Conservation (phyloP, 2,329 filamentous ascomycete genomes). For the Arthroderma sp. region DNA sequence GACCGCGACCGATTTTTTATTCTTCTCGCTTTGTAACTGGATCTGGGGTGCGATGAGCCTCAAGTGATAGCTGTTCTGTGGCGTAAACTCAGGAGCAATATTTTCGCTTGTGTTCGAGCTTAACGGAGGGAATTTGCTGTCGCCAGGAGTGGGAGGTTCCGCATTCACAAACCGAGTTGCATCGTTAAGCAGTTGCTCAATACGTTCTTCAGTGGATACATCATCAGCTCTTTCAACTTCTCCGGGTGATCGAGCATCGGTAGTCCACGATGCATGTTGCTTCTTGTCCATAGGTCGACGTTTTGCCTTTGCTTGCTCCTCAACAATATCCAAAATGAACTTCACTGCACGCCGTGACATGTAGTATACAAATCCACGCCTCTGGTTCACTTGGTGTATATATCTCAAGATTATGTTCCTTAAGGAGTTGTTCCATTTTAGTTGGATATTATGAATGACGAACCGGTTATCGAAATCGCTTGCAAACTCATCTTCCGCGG, state of each 20-base stretch:
- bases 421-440: conserved; percentile 96
- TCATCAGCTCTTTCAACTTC: conserved; percentile 44
- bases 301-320: conserved; percentile 74
- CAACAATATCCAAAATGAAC: conserved; percentile 94
- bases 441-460: conserved; percentile 90
- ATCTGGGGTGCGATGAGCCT: conserved; percentile 95
- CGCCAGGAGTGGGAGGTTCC: conserved; percentile 42
- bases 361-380: conserved; percentile 94
- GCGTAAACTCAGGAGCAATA: conserved; percentile 74
- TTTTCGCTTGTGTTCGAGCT: conserved; percentile 51
- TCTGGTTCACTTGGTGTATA: conserved; percentile 91
- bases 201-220: conserved; percentile 66
- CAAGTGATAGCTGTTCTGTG: conserved; percentile 89
- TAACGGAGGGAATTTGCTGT: conserved; percentile 21
- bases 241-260: conserved; percentile 9
- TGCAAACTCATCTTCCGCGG: conserved; percentile 65
- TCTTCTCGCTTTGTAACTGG: conserved; percentile 96
- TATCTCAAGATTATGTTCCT: conserved; percentile 95
- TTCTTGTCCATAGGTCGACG: conserved; percentile 24
- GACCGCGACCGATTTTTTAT: conserved; percentile 91
- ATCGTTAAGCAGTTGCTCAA: conserved; percentile 74
- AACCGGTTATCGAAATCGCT: conserved; percentile 98
- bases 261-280: conserved; percentile 7
- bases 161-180: conserved; percentile 69
- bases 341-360: conserved; percentile 91